phyloP scores from a whole-genome alignment of 164 flowering plant genomes.

The Piper betle region DNA sequence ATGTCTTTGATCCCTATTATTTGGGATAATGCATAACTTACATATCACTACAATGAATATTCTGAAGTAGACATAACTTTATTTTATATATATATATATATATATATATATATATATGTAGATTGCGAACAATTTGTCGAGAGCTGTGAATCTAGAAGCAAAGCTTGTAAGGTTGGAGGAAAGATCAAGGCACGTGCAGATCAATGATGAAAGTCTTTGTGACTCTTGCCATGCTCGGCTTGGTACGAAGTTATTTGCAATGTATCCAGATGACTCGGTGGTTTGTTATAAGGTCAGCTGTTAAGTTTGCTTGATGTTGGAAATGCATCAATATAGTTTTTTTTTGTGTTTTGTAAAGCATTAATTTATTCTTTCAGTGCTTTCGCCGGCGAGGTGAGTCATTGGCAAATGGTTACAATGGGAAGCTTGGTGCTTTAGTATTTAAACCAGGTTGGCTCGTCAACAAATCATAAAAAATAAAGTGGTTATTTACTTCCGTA shows the following conservation, averaged over 20 bases:
- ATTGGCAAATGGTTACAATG: slow-evolving; percentile 64
- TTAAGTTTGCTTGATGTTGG: no score
- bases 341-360: no score
- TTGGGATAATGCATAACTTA: no score
- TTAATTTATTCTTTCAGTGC: slow-evolving; percentile 40
- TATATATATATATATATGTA: no score
- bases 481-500: no score
- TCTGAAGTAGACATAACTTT: no score
- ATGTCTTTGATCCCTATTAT: no score
- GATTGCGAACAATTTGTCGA: slow-evolving; percentile 2
- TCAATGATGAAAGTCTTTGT: slow-evolving; percentile 90
- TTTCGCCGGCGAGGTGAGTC: slow-evolving; percentile 88
- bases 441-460: slow-evolving; percentile 86
- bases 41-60: no score
- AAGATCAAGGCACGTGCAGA: slow-evolving; percentile 80
- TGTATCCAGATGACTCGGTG: slow-evolving; percentile 90
- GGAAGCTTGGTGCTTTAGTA: slow-evolving; percentile 35
- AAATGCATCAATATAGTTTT: no score
- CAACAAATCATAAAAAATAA: neutral
- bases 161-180: slow-evolving; percentile 81
- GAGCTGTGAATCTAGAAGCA: slow-evolving; percentile 64
- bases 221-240: slow-evolving; percentile 96
- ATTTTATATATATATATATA: no score
- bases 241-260: slow-evolving; percentile 95
- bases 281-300: slow-evolving; percentile 91